Evolutionary conservation across 495 filamentous ascomycete species (phyloP).

Genomic region (Chaetomium cochliodes): DNA sequence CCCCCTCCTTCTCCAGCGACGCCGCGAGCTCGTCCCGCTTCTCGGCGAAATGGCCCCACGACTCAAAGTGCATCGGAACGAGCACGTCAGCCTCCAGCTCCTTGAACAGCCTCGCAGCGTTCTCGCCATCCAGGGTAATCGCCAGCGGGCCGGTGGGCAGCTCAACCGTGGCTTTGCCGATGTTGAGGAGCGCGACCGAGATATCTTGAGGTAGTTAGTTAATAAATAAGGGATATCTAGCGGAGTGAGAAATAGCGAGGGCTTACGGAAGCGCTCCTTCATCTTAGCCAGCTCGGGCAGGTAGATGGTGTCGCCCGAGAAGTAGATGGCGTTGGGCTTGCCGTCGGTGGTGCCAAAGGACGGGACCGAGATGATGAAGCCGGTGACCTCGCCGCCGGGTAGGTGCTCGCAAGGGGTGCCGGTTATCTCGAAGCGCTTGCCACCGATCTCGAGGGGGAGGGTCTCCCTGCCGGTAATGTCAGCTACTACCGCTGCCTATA

Average conservation of each 20-base stretch:
- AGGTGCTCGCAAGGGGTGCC: constrained; percentile 50
- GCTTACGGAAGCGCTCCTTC: constrained; percentile 31
- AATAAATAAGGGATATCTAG: too few species aligned
- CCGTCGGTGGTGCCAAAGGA: constrained; percentile 46
- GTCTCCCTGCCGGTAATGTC: constrained; percentile 20
- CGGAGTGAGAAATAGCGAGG: neutral
- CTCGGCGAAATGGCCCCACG: constrained; percentile 53
- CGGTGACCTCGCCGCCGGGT: constrained; percentile 49
- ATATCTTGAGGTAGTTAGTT: constrained; percentile 26
- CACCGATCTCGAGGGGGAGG: constrained; percentile 25
- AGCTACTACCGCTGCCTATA: neutral
- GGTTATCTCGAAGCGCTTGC: constrained; percentile 49
- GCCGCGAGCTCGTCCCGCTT: constrained; percentile 40
- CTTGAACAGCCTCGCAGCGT: constrained; percentile 43
- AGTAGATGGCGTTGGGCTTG: constrained; percentile 53
- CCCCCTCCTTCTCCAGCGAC: constrained; percentile 58
- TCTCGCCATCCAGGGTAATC: constrained; percentile 53
- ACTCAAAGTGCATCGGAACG: constrained; percentile 56
- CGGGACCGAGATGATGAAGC: constrained; percentile 45
- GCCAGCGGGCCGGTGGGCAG: constrained; percentile 38
- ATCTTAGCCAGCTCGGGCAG: constrained; percentile 44
- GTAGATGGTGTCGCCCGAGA: constrained; percentile 57
- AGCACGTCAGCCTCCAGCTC: constrained; percentile 48
- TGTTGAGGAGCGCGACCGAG: constrained; percentile 41
- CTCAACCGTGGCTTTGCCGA: constrained; percentile 36